Evolutionary conservation across 371 early-diverging fungal species (phyloP).

Genomic region (Enterocytospora artemiae): DNA sequence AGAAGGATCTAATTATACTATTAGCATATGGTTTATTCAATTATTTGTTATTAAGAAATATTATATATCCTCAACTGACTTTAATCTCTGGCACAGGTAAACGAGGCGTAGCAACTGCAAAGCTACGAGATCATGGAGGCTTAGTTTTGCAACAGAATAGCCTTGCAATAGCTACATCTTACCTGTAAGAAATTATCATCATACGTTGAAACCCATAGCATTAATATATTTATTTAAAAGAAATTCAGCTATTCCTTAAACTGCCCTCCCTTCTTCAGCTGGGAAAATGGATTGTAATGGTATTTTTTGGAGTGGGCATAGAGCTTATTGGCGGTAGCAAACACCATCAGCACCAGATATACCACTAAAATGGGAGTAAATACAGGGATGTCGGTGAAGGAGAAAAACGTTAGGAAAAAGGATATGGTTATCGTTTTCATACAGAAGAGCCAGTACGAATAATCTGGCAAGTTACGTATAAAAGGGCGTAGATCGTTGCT

Average conservation of each 20-base stretch:
- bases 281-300: conserved; percentile 86
- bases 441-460: conserved; percentile 78
- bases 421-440: conserved; percentile 27
- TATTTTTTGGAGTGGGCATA: conserved; percentile 92
- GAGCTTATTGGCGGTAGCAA: conserved; percentile 82
- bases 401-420: conserved; percentile 49
- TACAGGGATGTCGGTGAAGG: conserved; percentile 82
- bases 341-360: conserved; percentile 83
- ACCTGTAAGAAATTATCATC: no score
- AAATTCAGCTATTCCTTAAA: neutral
- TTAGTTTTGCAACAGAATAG: no score
- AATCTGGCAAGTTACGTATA: conserved; percentile 92
- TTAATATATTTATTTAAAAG: conserved; percentile 5
- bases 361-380: conserved; percentile 69
- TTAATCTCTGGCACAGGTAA: no score
- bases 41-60: no score
- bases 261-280: conserved; percentile 67
- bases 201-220: neutral
- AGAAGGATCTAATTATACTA: no score
- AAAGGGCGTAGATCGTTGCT: conserved; percentile 95
- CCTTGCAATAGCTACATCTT: no score
- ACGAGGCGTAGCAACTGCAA: no score
- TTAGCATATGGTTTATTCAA: no score
- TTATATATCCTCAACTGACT: no score
- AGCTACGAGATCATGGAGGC: no score